Evolutionary conservation across 495 filamentous ascomycete species (phyloP), one percentile per base, ranked within the genome.

Genomic region (Beverwykella pulmonaria): DNA sequence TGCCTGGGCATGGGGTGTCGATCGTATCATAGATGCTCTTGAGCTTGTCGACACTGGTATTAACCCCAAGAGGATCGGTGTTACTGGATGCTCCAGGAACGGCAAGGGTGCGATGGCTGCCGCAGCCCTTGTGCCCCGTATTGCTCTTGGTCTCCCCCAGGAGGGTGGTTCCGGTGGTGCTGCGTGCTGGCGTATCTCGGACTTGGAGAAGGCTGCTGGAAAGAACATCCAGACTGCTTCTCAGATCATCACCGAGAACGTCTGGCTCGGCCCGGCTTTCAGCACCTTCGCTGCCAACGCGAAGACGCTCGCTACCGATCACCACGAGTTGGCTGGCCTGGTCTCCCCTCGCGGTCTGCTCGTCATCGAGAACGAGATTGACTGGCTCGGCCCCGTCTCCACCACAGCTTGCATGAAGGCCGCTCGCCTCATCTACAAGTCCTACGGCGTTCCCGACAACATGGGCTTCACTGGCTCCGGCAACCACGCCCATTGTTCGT

Each of bases 341-440:
- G 69, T 81, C 25, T 76, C 79, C 0, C 78, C 76, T 41, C 74
- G 80, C 36, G 74, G 63, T n/a, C 61, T 82, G 53, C 63, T 78
- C 26, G 68, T 75, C 25, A 76, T 80, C 39, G 79, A 81, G 72
- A 82, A 82, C 62, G 75, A 76, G n/a, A 75, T 79, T 64, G 75
- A 77, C 59, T 82, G 78, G 71, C 74, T 82, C 55, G 77, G 79
- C n/a, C 73, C 74, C 0, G 64, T 72, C 44, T 76, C 75, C 66
- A 79, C 79, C 7, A 82, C 79, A 12, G 82, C 75, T n/a, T 87
- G 83, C 78, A 83, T 83, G 83, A 79, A 78, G 69, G 78, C 79
- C 15, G 83, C 76, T 12, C 77, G 79, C 32, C 71, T 77, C 68
- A 74, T 79, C 61, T 87, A 82, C 71, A 74, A 84, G 74, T 80